These are phyloP conservation scores for Gossypium thurberi DNA, from an alignment of 345 rosid genomes.

Conservation along the genomic window DNA sequence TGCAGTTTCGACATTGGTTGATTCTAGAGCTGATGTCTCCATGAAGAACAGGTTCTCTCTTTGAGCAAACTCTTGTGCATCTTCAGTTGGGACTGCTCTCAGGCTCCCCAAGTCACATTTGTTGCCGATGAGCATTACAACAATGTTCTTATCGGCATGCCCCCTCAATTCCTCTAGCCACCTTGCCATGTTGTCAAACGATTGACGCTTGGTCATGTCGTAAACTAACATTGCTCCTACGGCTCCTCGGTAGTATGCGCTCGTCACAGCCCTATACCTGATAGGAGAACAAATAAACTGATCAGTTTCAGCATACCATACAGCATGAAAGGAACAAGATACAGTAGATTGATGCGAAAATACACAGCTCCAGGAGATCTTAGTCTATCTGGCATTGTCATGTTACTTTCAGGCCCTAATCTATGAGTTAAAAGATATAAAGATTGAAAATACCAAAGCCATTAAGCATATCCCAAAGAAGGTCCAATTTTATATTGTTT, in stretches of 20 bases:
- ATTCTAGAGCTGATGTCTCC: conserved; percentile 73
- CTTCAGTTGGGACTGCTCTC: conserved; percentile 58
- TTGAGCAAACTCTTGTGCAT: conserved; percentile 65
- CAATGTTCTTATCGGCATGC: conserved; percentile 60
- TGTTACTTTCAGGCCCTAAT: not conserved
- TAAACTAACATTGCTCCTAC: conserved; percentile 68
- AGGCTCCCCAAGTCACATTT: conserved; percentile 54
- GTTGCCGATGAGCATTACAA: conserved; percentile 66
- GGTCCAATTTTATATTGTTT: not conserved
- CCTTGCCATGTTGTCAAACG: conserved; percentile 64
- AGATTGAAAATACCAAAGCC: not conserved
- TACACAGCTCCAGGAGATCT: not conserved
- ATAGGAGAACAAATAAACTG: not conserved
- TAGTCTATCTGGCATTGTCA: not conserved
- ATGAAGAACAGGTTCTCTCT: conserved; percentile 63
- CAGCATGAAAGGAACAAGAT: not conserved
- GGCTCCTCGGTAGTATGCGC: conserved; percentile 68
- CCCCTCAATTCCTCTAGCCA: conserved; percentile 69
- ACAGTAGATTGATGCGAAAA: not conserved
- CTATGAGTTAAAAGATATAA: not conserved
- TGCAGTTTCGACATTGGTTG: conserved; percentile 65
- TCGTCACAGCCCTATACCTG: conserved; percentile 74
- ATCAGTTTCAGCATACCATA: not conserved
- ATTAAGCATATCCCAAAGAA: not conserved
- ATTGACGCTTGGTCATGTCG: conserved; percentile 68